Evolutionary conservation across 2,329 filamentous ascomycete genomes (phyloP).

Genomic region (Fulvia fulva): DNA sequence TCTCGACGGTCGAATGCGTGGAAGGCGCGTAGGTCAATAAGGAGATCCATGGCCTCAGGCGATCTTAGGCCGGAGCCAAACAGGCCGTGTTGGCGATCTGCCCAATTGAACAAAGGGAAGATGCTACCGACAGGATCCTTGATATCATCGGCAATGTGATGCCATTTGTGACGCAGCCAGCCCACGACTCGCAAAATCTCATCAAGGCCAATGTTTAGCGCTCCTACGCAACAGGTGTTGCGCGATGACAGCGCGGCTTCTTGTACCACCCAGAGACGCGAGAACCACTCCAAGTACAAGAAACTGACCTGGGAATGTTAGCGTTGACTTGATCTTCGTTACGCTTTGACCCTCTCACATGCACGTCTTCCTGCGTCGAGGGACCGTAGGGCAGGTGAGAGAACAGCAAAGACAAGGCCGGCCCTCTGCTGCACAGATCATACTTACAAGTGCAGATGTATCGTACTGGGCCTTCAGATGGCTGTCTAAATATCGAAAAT

Average conservation of each 20-base stretch:
- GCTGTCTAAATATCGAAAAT: neutral
- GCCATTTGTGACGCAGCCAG: neutral
- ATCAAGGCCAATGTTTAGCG: neutral
- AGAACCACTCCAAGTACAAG: neutral
- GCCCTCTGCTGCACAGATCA: too few relatives aligned
- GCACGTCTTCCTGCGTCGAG: too few relatives aligned
- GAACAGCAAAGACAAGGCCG: too few relatives aligned
- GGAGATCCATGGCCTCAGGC: neutral
- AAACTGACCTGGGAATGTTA: neutral
- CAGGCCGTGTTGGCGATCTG: neutral
- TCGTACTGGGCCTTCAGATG: too few relatives aligned
- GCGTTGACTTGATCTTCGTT: too few relatives aligned
- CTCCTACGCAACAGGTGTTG: neutral
- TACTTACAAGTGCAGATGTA: too few relatives aligned
- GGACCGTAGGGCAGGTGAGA: too few relatives aligned
- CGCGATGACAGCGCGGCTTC: neutral
- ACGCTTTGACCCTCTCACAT: too few relatives aligned
- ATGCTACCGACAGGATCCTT: too few relatives aligned
- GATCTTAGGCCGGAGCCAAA: neutral
- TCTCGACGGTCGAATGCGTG: neutral
- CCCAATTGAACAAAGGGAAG: neutral
- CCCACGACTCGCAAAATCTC: neutral
- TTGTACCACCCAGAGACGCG: neutral
- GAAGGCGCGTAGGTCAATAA: neutral
- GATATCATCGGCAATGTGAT: too few relatives aligned